phyloP scores from a whole-genome alignment of 2,329 filamentous ascomycete species.

The Ambrosiella cleistominuta region DNA sequence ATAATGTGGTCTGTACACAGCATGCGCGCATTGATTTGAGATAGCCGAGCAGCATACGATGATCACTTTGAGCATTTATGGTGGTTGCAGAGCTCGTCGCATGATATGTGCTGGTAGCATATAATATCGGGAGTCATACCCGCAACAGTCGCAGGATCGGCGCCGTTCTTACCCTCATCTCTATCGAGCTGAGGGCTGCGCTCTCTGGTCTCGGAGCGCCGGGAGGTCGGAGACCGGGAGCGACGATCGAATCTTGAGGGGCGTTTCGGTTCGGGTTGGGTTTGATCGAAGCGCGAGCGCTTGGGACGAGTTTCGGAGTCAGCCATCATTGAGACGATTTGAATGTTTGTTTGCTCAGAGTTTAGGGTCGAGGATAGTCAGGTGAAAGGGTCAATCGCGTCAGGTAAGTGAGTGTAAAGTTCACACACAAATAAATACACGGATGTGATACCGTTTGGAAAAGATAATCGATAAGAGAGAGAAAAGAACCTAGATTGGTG shows the following conservation, averaged over 20 bases:
- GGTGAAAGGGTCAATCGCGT: too few relatives aligned
- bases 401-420: too few relatives aligned
- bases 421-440: too few relatives aligned
- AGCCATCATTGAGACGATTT: constrained; percentile 33
- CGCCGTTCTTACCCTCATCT: constrained; percentile 16
- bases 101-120: too few relatives aligned
- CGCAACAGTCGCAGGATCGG: constrained; percentile 60
- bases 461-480: too few relatives aligned
- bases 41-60: neutral
- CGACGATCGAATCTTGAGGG: constrained; percentile 77
- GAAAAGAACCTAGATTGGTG: too few relatives aligned
- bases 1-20: neutral
- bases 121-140: constrained; percentile 31
- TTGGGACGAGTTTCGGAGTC: constrained; percentile 62
- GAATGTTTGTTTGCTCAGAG: neutral
- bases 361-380: neutral
- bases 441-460: too few relatives aligned
- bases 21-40: too few relatives aligned
- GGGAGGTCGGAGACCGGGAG: constrained; percentile 61
- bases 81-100: too few relatives aligned
- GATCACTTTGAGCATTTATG: neutral
- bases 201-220: constrained; percentile 52
- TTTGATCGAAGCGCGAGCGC: constrained; percentile 89
- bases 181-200: constrained; percentile 44
- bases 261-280: constrained; percentile 56